Conservation (phyloP, 2,329 filamentous ascomycete species). For the Cercospora citrullina region DNA sequence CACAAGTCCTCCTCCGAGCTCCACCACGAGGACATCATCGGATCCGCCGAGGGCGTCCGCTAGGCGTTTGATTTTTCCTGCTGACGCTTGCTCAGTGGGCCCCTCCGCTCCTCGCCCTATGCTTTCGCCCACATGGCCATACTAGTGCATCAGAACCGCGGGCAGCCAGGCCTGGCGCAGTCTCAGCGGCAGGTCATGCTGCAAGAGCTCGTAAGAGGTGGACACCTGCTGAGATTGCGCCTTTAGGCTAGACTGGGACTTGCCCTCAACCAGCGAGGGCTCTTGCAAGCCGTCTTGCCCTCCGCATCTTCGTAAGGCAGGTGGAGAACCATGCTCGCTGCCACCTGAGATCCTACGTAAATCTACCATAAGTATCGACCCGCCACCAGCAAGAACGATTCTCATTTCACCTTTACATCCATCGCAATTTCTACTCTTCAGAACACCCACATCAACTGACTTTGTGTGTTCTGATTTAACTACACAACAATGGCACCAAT, state of each 20-base stretch:
- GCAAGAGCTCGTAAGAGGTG: conserved; percentile 19
- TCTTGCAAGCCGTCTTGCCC: conserved; percentile 12
- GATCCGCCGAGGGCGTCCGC: conserved; percentile 8
- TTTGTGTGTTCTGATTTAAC: not conserved
- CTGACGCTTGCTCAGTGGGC: conserved; percentile 9
- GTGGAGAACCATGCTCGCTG: conserved; percentile 9
- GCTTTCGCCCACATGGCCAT: conserved; percentile 19
- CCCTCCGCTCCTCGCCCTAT: conserved; percentile 28
- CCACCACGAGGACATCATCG: conserved; percentile 17
- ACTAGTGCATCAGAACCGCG: conserved; percentile 11
- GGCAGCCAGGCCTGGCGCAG: conserved; percentile 11
- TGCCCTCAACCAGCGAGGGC: conserved; percentile 8
- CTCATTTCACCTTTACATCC: not conserved
- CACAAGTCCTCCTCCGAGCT: not conserved
- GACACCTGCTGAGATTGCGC: conserved; percentile 11
- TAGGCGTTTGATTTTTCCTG: conserved; percentile 20
- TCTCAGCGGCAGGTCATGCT: conserved; percentile 16
- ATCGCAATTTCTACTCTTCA: not conserved
- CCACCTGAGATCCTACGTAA: conserved; percentile 5
- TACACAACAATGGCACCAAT: conserved; percentile 47
- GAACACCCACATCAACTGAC: not conserved
- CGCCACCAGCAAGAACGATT: not conserved
- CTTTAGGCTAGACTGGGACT: conserved; percentile 14
- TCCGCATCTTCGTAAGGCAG: conserved; percentile 7
- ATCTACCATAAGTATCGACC: conserved; percentile 1